Conservation (phyloP, 805 yeast species). For the Wickerhamiella spandovensis region DNA sequence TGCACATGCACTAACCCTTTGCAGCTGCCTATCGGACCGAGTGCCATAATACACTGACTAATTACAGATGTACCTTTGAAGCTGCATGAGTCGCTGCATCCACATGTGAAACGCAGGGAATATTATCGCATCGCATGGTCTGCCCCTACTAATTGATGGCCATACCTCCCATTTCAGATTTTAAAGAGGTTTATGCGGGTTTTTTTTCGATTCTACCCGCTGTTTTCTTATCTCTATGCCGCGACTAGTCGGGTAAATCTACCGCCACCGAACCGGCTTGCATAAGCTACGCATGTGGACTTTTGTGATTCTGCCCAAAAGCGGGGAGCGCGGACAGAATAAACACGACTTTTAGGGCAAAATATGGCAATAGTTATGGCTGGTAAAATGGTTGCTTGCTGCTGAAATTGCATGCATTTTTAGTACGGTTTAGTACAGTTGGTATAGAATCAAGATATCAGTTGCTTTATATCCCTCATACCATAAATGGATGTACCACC, state of each 20-base stretch:
- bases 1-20: not conserved
- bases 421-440: too few species aligned
- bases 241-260: too few species aligned
- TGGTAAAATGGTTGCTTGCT: too few species aligned
- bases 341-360: too few species aligned
- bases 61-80: not conserved
- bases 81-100: not conserved
- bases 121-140: not conserved
- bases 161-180: not conserved
- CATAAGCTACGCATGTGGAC: not conserved
- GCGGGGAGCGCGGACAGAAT: too few species aligned
- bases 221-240: not conserved
- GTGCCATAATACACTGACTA: not conserved
- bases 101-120: not conserved
- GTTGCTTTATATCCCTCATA: not conserved
- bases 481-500: not conserved
- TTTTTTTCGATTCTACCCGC: too few species aligned
- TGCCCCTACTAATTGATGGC: not conserved
- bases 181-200: too few species aligned
- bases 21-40: not conserved
- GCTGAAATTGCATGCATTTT: too few species aligned
- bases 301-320: not conserved
- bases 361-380: not conserved
- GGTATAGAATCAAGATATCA: not conserved
- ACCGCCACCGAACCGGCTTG: not conserved